Base-by-base conservation (phyloP, 495 filamentous ascomycete species). In the Sabuloglossum arenarium region DNA sequence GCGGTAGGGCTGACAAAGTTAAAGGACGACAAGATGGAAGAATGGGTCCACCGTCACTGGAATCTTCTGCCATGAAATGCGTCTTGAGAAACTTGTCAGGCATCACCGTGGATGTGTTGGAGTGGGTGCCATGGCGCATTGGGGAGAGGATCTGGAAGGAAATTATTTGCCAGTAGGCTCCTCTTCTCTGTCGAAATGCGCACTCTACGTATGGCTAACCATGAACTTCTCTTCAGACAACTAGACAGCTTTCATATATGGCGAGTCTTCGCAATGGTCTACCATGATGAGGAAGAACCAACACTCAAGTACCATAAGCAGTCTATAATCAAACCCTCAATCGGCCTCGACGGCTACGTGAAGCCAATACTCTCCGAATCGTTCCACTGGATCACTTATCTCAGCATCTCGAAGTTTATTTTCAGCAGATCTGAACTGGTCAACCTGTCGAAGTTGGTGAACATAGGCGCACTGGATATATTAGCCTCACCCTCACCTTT, bases 191-290 rank as follows among this genome's bases (percentile, higher is more conserved):
- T 29, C 29, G 53, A 25, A 27, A 9, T 55, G 29, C 53, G 12
- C 4, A 4, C 56, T 58, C 19, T 21, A 56, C 27, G 10, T 30
- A 39, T 34, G 23, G 28, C 27, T n/a, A 6, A 4, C 6, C 37
- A 4, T 46, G 43, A 3, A 43, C 3, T 21, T 43, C 39, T 12
- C 9, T 43, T 12, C 25, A 65, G 63, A 11, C 52, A 61, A 9
- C 12, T 67, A 1, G 58, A 63, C 52, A 66, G 64, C 45, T 52
- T 66, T 29, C 57, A 59, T 16, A 30, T 61, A 16, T 67, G 65
- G 65, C 63, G 60, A 34, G 49, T 51, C 16, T 66, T 67, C 51
- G 59, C 55, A 19, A 47, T 37, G 49, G 56, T 58, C 27, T 64
- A 60, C 32, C 61, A 53, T 9, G 25, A 59, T 27, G 55, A 63